These are phyloP conservation scores for Hibiscus trionum DNA, from an alignment of 345 rosid species.

Conservation along the genomic window DNA sequence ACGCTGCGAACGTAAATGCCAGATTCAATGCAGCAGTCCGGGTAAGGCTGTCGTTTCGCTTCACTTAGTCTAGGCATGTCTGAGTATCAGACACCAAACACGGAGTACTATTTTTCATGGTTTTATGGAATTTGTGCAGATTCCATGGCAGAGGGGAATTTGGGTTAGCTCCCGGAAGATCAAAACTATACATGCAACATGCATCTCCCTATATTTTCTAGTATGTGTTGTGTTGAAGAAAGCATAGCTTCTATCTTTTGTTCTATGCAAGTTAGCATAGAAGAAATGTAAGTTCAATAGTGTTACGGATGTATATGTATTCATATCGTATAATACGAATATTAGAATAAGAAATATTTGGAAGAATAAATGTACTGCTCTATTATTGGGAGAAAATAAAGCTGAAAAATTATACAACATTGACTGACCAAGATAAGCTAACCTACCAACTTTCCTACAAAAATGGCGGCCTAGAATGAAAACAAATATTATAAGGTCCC, in stretches of 20 bases:
- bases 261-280: too few species aligned
- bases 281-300: neutral
- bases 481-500: neutral
- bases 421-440: neutral
- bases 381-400: conserved; percentile 14
- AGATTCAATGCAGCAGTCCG: conserved; percentile 40
- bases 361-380: conserved; percentile 9
- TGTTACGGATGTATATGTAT: neutral
- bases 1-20: conserved; percentile 50
- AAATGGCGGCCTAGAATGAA: conserved; percentile 12
- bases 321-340: neutral
- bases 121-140: neutral
- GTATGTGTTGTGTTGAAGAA: neutral
- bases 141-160: neutral
- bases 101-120: too few species aligned
- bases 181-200: neutral
- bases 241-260: neutral
- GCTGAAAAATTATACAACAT: conserved; percentile 11
- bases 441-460: conserved; percentile 18
- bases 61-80: too few species aligned
- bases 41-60: conserved; percentile 22
- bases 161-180: conserved; percentile 3
- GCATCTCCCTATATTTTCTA: too few species aligned
- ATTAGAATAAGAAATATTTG: neutral
- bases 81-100: too few species aligned